Conservation (phyloP, 1,284 basidiomycete species). For the Xanthoconium separans region DNA sequence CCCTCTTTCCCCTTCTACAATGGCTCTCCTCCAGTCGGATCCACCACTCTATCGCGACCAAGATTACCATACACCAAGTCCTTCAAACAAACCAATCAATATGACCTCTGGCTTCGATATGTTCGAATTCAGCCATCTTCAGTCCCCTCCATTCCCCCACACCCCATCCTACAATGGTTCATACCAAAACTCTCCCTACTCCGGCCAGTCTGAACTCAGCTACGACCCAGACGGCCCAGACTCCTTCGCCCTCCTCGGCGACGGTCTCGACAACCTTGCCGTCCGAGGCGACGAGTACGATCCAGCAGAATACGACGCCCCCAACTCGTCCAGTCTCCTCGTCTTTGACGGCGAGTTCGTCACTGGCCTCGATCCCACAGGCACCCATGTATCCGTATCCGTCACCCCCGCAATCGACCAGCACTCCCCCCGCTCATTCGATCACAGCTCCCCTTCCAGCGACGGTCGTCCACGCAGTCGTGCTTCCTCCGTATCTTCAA, state of each 20-base stretch:
- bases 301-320: slow-evolving; percentile 64
- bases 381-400: slow-evolving; percentile 41
- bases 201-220: slow-evolving; percentile 60
- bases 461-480: slow-evolving; percentile 50
- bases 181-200: slow-evolving; percentile 67
- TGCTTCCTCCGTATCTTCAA: slow-evolving; percentile 66
- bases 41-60: slow-evolving; percentile 19
- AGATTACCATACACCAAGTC: slow-evolving; percentile 28
- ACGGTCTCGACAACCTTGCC: slow-evolving; percentile 35
- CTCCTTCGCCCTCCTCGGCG: slow-evolving; percentile 40
- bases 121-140: slow-evolving; percentile 37
- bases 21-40: slow-evolving; percentile 32
- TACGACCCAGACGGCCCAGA: slow-evolving; percentile 49
- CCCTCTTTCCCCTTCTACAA: background rate
- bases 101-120: slow-evolving; percentile 35
- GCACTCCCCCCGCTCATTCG: slow-evolving; percentile 42
- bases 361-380: slow-evolving; percentile 35
- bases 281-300: slow-evolving; percentile 53
- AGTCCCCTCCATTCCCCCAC: slow-evolving; percentile 41
- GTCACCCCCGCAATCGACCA: slow-evolving; percentile 40
- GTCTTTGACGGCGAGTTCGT: slow-evolving; percentile 59
- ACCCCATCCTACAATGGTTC: slow-evolving; percentile 56
- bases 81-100: slow-evolving; percentile 29
- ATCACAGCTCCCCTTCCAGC: slow-evolving; percentile 67
- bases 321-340: slow-evolving; percentile 48